Percentiles rank a stretch among this genome's conserved stretches.
Conservation (phyloP, 2,329 filamentous ascomycete genomes). For the Xylaria sp. region DNA sequence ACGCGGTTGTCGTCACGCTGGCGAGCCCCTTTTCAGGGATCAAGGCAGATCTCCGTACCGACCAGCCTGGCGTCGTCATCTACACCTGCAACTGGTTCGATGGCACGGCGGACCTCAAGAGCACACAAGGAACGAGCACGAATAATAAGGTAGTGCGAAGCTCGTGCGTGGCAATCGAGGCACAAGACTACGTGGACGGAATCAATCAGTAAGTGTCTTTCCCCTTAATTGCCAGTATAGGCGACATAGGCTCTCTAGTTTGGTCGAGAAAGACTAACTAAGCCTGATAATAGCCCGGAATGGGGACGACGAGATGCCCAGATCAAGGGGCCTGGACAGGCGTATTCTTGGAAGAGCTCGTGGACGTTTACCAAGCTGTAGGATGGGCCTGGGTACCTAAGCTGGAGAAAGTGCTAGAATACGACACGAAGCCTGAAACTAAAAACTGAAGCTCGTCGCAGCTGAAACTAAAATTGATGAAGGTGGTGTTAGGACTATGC, state of each 20-base stretch:
- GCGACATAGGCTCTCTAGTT: neutral
- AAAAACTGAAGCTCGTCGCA: neutral
- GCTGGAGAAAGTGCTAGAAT: neutral
- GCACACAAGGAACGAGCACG: constrained; percentile 64
- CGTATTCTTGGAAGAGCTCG: constrained; percentile 57
- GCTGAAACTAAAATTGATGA: constrained; percentile 28
- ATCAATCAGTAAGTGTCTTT: constrained; percentile 70
- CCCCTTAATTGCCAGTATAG: neutral
- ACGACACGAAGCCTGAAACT: neutral
- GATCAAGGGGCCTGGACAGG: constrained; percentile 55
- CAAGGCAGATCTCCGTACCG: constrained; percentile 74
- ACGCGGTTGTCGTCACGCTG: constrained; percentile 63
- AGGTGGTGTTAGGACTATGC: neutral
- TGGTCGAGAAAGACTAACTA: constrained; percentile 35
- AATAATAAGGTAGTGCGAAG: constrained; percentile 65
- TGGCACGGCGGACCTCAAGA: constrained; percentile 64
- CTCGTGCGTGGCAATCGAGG: constrained; percentile 79
- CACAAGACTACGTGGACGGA: constrained; percentile 80
- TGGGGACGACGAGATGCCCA: constrained; percentile 56
- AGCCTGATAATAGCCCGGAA: constrained; percentile 52
- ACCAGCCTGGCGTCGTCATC: constrained; percentile 77
- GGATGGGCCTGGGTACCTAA: neutral
- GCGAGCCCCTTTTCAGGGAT: constrained; percentile 74
- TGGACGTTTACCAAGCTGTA: constrained; percentile 55
- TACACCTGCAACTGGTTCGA: constrained; percentile 73